Evolutionary conservation across 2,329 filamentous ascomycete species (phyloP).

Genomic region (Macrophomina pseudophaseolina): DNA sequence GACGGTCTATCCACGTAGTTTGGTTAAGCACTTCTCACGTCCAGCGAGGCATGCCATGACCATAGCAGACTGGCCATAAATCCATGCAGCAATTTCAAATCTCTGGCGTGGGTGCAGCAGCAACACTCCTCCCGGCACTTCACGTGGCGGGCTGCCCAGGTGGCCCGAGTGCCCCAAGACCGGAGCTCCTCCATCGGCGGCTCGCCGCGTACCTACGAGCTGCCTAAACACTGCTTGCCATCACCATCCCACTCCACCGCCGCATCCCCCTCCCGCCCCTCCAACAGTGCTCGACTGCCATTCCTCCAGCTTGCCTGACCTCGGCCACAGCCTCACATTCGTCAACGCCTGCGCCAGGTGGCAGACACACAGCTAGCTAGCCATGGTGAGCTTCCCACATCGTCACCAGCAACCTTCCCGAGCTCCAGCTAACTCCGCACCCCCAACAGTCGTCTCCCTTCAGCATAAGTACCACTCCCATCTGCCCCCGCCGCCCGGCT

Average conservation of each 20-base stretch:
- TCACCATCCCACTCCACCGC: constrained; percentile 27
- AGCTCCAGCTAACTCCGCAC: constrained; percentile 38
- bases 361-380: constrained; percentile 29
- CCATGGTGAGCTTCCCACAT: constrained; percentile 45
- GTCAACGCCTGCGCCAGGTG: constrained; percentile 1
- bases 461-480: constrained; percentile 78
- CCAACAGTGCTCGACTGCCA: constrained; percentile 20
- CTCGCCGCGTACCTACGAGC: constrained; percentile 23
- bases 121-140: background rate
- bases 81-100: background rate
- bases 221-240: constrained; percentile 24
- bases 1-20: too few relatives aligned
- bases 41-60: too few relatives aligned
- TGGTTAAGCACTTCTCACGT: too few relatives aligned
- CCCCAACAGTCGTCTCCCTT: constrained; percentile 78
- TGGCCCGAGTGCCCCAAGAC: background rate
- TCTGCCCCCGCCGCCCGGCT: constrained; percentile 26
- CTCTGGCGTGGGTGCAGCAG: background rate
- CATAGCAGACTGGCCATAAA: too few relatives aligned
- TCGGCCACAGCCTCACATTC: background rate
- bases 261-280: constrained; percentile 27
- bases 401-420: background rate
- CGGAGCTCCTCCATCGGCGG: constrained; percentile 12
- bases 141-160: constrained; percentile 4
- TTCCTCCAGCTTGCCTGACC: background rate